These are phyloP conservation scores for Leucogyrophana mollusca DNA, from an alignment of 768 basidiomycete species.

Conservation along the genomic window DNA sequence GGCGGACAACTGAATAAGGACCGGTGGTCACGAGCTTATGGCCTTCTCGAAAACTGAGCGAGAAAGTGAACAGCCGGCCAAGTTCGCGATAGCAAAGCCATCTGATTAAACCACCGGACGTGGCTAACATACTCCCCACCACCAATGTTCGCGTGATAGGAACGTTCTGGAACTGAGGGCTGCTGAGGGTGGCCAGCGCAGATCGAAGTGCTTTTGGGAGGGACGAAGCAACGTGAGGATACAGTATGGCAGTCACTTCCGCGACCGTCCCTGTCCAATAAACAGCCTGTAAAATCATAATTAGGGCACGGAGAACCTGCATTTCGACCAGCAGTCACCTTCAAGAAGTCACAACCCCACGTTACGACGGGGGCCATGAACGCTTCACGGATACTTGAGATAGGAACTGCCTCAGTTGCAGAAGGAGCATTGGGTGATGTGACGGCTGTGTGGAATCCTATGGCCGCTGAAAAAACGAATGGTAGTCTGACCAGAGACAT, in stretches of 20 bases:
- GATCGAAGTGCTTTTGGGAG: too few species aligned
- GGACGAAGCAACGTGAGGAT: background rate
- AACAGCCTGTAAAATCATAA: slow-evolving; percentile 28
- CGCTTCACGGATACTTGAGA: slow-evolving; percentile 36
- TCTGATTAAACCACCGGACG: slow-evolving; percentile 41
- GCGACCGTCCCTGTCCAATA: slow-evolving; percentile 39
- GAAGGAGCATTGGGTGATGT: slow-evolving; percentile 48
- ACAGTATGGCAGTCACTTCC: slow-evolving; percentile 34
- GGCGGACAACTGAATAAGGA: slow-evolving; percentile 26
- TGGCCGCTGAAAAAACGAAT: slow-evolving; percentile 40
- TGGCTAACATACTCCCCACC: slow-evolving; percentile 37
- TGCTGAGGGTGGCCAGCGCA: background rate
- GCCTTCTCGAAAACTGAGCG: slow-evolving; percentile 6
- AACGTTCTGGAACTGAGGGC: background rate
- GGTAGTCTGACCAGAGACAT: slow-evolving; percentile 38
- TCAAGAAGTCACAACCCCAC: slow-evolving; percentile 31
- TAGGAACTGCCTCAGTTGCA: slow-evolving; percentile 28
- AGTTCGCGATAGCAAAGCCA: slow-evolving; percentile 25
- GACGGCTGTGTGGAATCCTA: slow-evolving; percentile 41
- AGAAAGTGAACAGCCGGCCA: slow-evolving; percentile 22
- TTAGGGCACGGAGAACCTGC: background rate
- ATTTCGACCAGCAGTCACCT: slow-evolving; percentile 25
- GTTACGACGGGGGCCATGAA: slow-evolving; percentile 29
- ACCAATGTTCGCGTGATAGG: slow-evolving; percentile 17
- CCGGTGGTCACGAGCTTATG: slow-evolving; percentile 26